Percentiles rank a stretch among this genome's conserved stretches.
Conservation (phyloP, 2,329 filamentous ascomycete species). For the Nemania serpens region DNA sequence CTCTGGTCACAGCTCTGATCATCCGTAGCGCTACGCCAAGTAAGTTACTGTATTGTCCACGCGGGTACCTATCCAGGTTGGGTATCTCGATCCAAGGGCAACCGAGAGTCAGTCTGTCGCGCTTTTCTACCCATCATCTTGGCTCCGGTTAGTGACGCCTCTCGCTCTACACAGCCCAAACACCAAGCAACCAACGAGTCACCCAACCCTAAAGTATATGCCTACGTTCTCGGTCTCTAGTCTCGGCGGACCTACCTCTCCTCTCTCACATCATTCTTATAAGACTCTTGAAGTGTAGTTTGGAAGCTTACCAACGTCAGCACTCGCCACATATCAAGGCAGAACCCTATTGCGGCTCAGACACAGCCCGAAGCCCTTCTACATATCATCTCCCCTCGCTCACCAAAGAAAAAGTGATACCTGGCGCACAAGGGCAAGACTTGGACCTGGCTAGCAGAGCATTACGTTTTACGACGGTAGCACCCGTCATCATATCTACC, state of each 20-base stretch:
- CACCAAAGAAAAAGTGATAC: slow-evolving; percentile 2
- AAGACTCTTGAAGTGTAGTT: slow-evolving; percentile 6
- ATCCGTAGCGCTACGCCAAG: not conserved
- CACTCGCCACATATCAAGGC: slow-evolving; percentile 23
- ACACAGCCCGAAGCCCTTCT: slow-evolving; percentile 11
- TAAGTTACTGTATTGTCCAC: not conserved
- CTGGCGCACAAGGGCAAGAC: not conserved
- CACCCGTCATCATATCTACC: not conserved
- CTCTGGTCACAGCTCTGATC: not conserved
- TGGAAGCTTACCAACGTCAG: slow-evolving; percentile 16
- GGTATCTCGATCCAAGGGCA: slow-evolving; percentile 7
- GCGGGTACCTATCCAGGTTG: too few relatives aligned
- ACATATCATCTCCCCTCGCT: slow-evolving; percentile 21
- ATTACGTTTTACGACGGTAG: slow-evolving; percentile 1
- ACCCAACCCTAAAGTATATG: not conserved
- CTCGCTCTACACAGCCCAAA: slow-evolving; percentile 21
- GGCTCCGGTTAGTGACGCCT: slow-evolving; percentile 12
- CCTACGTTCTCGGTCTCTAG: not conserved
- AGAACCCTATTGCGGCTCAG: slow-evolving; percentile 4
- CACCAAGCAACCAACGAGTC: slow-evolving; percentile 14
- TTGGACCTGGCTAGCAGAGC: not conserved
- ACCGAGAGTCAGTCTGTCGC: not conserved
- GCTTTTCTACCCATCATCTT: slow-evolving; percentile 5
- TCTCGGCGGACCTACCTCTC: slow-evolving; percentile 1
- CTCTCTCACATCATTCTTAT: not conserved